Conservation (phyloP, 2,329 filamentous ascomycete species). For the Lachnellula occidentalis region DNA sequence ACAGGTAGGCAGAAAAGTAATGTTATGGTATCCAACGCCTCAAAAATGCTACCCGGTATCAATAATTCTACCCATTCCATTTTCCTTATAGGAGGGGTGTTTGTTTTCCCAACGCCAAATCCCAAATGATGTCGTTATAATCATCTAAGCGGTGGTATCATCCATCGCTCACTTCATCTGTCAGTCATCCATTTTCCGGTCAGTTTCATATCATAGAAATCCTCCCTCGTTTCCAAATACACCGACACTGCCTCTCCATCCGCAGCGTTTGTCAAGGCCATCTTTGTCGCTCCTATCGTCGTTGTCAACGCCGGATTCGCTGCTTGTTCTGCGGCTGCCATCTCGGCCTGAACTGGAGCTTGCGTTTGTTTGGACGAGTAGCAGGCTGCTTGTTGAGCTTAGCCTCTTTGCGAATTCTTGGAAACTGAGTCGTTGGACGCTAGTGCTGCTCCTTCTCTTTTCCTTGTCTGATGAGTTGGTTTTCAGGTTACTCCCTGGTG, state of each 20-base stretch:
- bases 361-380: slow-evolving; percentile 53
- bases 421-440: slow-evolving; percentile 54
- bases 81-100: not conserved
- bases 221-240: slow-evolving; percentile 49
- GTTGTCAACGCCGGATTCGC: slow-evolving; percentile 19
- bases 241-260: slow-evolving; percentile 53
- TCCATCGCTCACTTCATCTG: not conserved
- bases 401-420: slow-evolving; percentile 56
- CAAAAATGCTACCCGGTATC: not conserved
- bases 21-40: not conserved
- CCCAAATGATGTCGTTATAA: not conserved
- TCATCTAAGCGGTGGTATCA: not conserved
- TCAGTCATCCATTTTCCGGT: not conserved
- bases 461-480: slow-evolving; percentile 18
- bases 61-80: not conserved
- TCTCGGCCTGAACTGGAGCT: slow-evolving; percentile 24
- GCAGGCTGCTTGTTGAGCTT: slow-evolving; percentile 55
- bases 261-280: slow-evolving; percentile 39
- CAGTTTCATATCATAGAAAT: slow-evolving; percentile 46
- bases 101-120: not conserved
- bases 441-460: slow-evolving; percentile 48
- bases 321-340: slow-evolving; percentile 20
- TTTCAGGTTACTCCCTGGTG: slow-evolving; percentile 9
- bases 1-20: not conserved
- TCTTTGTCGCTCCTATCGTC: slow-evolving; percentile 3